Base-by-base conservation (phyloP, 768 basidiomycete genomes). In the Neoboletus subvelutipes region DNA sequence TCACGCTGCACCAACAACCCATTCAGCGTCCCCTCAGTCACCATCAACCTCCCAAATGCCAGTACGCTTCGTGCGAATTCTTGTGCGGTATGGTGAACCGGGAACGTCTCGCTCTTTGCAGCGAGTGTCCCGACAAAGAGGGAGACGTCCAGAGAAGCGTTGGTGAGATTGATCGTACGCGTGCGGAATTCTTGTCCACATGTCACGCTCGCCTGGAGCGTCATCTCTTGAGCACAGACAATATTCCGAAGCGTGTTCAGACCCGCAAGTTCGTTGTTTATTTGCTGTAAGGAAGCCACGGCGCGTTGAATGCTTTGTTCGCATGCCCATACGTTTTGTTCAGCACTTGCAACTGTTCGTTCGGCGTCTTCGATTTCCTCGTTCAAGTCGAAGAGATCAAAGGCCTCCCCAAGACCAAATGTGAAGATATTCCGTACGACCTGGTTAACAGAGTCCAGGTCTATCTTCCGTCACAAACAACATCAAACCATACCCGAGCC, bases 341-440 rank as follows among this genome's bases (percentile, higher is more conserved):
- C 22, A 2, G 61, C 61, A 9, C 39, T 52, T 3, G 56, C 29
- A 33, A 63, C 22, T 12, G 34, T 59, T 33, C 61, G 51, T 37
- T 52, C 50, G 2, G 61, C 50, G 1, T 13, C 17, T 10, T 52
- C 53, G 10, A 63, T 58, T 15, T 63, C 61, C 41, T 58, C 53
- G 29, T 63, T 63, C 42, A 63, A 18, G 50, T 63, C 61, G n/a
- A 63, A 63, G 50, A 58, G 22, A 29, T 63, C 61, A 11, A 63
- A 63, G n/a, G 34, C 43, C 15, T 63, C 60, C 5, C 61, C 61
- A 8, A 63, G 22, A 33, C 61, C 61, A 39, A 63, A 20, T 13
- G 61, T 63, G 22, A 63, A 10, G 5, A 62, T 1, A 28, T 62
- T 62, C 2, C 60, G 61, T 4, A 63, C 52, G 34, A 55, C 48